phyloP scores from a whole-genome alignment of 129 eudicot species.

The Flaveria trinervia region DNA sequence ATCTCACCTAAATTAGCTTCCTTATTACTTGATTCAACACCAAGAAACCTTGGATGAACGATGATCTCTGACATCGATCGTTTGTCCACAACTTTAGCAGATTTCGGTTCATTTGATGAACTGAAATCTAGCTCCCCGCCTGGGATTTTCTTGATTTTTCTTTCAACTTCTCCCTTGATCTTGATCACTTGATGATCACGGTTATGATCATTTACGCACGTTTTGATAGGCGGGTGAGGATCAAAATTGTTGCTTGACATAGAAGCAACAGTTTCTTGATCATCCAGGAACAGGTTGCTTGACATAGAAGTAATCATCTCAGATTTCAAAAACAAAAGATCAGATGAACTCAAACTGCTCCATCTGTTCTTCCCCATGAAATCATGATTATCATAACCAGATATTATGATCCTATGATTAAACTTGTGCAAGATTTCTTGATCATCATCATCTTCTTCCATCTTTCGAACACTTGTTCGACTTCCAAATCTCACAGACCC shows the following conservation, averaged over 20 bases:
- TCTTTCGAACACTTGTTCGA: slow-evolving; percentile 40
- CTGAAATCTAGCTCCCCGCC: slow-evolving; percentile 24
- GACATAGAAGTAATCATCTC: slow-evolving; percentile 49
- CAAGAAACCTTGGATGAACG: slow-evolving; percentile 57
- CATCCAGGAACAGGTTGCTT: neutral
- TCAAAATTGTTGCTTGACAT: slow-evolving; percentile 34
- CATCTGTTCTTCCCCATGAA: slow-evolving; percentile 63
- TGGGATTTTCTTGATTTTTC: neutral
- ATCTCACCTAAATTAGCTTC: slow-evolving; percentile 19
- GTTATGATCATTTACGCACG: slow-evolving; percentile 3
- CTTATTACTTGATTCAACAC: slow-evolving; percentile 18
- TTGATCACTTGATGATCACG: slow-evolving; percentile 37
- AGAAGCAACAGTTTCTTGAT: neutral
- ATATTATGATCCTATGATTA: slow-evolving; percentile 67
- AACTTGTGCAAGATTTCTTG: slow-evolving; percentile 45
- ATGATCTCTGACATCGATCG: slow-evolving; percentile 78
- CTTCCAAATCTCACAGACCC: slow-evolving; percentile 58
- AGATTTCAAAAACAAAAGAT: slow-evolving; percentile 59
- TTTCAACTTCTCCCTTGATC: slow-evolving; percentile 54
- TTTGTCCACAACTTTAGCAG: slow-evolving; percentile 34
- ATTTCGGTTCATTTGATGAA: slow-evolving; percentile 19
- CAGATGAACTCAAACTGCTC: slow-evolving; percentile 85
- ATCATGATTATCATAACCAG: slow-evolving; percentile 37
- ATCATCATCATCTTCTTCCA: slow-evolving; percentile 42
- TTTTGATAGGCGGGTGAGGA: neutral